Evolutionary conservation across 176 grass and related monocot genomes (phyloP), one percentile per base, ranked within the genome.

Genomic region (Alopecurus myosuroides): DNA sequence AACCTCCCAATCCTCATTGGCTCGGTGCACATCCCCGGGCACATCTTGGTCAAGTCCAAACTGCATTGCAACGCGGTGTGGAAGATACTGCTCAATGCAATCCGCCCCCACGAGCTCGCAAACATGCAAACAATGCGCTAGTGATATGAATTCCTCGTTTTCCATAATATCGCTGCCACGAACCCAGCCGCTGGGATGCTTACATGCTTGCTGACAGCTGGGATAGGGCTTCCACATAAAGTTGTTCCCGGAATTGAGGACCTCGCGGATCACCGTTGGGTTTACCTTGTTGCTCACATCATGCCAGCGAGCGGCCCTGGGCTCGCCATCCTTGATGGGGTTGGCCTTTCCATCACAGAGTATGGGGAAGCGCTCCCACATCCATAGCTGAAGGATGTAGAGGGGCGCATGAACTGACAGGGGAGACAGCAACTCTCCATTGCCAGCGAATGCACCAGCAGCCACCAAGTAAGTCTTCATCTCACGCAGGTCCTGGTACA

Each of bases 11-110:
- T 77, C 80, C 19, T 85, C 53, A 85, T 90, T 88, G n/a, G 85
- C 80, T 77, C 88, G 89, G 28, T 9, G 39, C 82, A 98, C 75
- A 65, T 86, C 62, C 29, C 80, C 66, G 4, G 96, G 96, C 73
- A 98, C 75, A 79, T 98, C 96, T 75, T 98, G 96, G 82, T 98
- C 93, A 41, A 98, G 89, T 26, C 96, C 96, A 70, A 98, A 95
- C 88, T 98, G 93, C 89, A 93, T 98, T 29, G 93, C 87, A 14
- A 95, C 96, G 15, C 96, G 91, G 57, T 98, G 91, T 0, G 96
- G 96, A 45, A 98, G 92, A 77, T 98, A 98, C 34, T 87, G 93
- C 68, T 98, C 93, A 11, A 98, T 90, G 82, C 87, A 88, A 83
- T 98, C 91, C 2, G 88, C 39, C 19, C 93, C 96, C 22, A 98